phyloP scores from a whole-genome alignment of 108 stramenopile species.

The Pseudonitzschia pungens region DNA sequence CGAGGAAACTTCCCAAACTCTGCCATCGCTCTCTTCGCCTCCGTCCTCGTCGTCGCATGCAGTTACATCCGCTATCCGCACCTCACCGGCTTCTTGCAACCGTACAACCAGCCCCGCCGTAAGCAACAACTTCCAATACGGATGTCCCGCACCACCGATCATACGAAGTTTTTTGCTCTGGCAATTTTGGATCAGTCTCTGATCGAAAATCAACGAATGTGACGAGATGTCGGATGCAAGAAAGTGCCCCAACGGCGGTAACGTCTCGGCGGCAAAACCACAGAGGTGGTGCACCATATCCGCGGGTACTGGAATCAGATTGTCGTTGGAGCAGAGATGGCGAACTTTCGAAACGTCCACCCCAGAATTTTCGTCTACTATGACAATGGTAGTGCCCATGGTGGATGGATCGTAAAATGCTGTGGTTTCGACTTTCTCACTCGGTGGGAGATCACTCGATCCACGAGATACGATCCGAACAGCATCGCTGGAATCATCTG shows the following conservation, averaged over 20 bases:
- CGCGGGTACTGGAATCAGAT: neutral
- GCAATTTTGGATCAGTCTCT: slow-evolving; percentile 14
- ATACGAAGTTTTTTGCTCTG: slow-evolving; percentile 13
- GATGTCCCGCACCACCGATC: slow-evolving; percentile 25
- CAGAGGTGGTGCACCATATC: slow-evolving; percentile 13
- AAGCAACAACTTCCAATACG: slow-evolving; percentile 30
- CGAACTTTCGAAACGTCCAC: slow-evolving; percentile 13
- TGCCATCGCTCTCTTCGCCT: neutral
- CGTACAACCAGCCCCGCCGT: neutral
- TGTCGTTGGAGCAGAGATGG: neutral
- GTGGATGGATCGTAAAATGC: slow-evolving; percentile 1
- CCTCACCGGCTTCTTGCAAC: slow-evolving; percentile 7
- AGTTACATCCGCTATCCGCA: neutral
- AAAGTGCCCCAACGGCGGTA: slow-evolving; percentile 27
- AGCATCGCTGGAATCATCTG: neutral
- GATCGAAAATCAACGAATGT: slow-evolving; percentile 15
- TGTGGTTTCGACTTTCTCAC: neutral
- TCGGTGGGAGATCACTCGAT: slow-evolving; percentile 8
- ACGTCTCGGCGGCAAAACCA: slow-evolving; percentile 19
- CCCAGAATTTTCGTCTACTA: neutral
- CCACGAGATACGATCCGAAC: slow-evolving; percentile 22
- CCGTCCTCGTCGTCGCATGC: neutral
- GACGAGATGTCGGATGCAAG: neutral
- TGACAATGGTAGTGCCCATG: slow-evolving; percentile 1
- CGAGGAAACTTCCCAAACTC: slow-evolving; percentile 1